Conservation (phyloP, 345 rosid genomes). For the Angophora floribunda region DNA sequence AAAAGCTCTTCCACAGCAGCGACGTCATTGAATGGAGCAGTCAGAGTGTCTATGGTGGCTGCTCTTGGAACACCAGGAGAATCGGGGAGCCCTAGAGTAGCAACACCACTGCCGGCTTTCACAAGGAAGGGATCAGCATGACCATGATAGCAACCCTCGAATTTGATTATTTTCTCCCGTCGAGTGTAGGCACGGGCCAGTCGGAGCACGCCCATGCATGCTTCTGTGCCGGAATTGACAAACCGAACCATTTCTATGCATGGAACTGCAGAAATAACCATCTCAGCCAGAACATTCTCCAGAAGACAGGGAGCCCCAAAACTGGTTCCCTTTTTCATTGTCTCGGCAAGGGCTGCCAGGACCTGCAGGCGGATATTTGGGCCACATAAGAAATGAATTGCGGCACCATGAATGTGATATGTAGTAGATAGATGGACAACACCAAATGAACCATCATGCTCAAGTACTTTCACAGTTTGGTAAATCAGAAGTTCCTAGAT, state of each 20-base stretch:
- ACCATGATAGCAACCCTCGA: conserved; percentile 97
- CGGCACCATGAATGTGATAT: background rate
- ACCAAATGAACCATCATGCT: background rate
- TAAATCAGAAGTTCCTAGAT: background rate
- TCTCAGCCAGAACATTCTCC: conserved; percentile 81
- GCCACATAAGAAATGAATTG: background rate
- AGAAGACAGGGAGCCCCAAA: conserved; percentile 98
- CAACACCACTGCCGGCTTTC: conserved; percentile 97
- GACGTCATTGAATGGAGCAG: conserved; percentile 66
- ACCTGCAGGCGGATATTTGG: conserved; percentile 33
- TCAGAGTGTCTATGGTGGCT: conserved; percentile 72
- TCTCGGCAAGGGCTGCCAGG: conserved; percentile 76
- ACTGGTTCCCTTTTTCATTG: conserved; percentile 98
- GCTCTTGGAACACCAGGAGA: conserved; percentile 94
- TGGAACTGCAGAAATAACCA: conserved; percentile 94
- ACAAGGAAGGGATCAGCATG: conserved; percentile 95
- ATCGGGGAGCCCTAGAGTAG: conserved; percentile 84
- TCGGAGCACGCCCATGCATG: conserved; percentile 93
- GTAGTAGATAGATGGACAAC: background rate
- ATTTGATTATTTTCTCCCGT: conserved; percentile 63
- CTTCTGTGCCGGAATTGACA: conserved; percentile 89
- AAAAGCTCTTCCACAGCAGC: conserved; percentile 55
- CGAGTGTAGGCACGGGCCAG: conserved; percentile 92
- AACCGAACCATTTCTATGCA: conserved; percentile 93
- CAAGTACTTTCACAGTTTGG: background rate